A percentile compares a stretch with the other conserved stretches of the same genome.
These are phyloP conservation scores for Penstemon davidsonii DNA, from an alignment of 257 asterid genomes.

Conservation along the genomic window DNA sequence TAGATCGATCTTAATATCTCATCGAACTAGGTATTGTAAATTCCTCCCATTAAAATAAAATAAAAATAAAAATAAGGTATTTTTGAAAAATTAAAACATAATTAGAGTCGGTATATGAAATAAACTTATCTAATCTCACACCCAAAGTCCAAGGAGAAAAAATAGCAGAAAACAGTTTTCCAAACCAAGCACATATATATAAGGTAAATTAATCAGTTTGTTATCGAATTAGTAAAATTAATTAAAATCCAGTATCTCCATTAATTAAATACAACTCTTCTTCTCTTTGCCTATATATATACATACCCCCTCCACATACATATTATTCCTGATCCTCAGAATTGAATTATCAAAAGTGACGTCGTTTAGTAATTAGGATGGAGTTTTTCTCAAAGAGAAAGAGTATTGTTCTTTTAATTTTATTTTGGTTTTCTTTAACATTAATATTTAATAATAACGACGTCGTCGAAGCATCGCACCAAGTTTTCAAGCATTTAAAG, in stretches of 20 bases:
- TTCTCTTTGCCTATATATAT: conserved; percentile 24
- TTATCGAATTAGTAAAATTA: background rate
- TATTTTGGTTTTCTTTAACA: conserved; percentile 18
- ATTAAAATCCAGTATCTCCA: background rate
- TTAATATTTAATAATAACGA: conserved; percentile 15
- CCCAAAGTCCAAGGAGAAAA: background rate
- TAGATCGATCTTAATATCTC: no score
- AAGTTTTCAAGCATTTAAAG: conserved; percentile 29
- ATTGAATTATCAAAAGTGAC: no score
- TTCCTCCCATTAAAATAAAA: no score
- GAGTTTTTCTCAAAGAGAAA: background rate
- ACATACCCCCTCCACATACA: background rate
- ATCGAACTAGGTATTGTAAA: no score
- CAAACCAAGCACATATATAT: background rate
- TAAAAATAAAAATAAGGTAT: no score
- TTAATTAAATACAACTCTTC: background rate
- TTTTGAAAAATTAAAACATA: no score
- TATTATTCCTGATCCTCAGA: background rate
- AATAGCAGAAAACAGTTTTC: background rate
- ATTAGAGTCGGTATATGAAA: background rate
- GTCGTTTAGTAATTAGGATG: background rate
- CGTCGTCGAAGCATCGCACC: conserved; percentile 50
- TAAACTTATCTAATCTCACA: no score
- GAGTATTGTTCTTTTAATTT: background rate
- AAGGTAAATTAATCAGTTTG: background rate